Evolutionary conservation across 305 asterid genomes (phyloP).

Genomic region (Fraxinus velutina): DNA sequence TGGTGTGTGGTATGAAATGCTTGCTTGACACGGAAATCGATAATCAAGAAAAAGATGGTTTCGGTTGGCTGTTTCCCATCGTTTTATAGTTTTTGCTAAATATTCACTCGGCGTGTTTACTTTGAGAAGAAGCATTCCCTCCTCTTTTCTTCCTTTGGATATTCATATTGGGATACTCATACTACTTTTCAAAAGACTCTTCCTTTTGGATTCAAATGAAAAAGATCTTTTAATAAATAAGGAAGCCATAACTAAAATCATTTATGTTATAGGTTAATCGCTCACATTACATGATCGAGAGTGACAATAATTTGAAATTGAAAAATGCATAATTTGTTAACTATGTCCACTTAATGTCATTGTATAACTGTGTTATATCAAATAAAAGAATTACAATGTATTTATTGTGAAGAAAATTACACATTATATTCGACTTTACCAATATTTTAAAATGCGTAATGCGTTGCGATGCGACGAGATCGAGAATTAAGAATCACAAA

Average conservation of each 20-base stretch:
- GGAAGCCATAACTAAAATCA: no score
- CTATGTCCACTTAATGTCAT: neutral
- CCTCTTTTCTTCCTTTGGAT: neutral
- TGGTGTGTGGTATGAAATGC: conserved; percentile 46
- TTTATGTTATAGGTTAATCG: no score
- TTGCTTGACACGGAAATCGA: conserved; percentile 99
- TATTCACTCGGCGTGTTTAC: neutral
- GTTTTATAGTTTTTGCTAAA: neutral
- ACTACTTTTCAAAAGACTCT: no score
- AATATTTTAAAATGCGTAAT: no score
- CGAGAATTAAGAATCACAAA: no score
- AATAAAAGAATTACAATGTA: neutral
- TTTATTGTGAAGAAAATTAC: no score
- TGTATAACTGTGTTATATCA: neutral
- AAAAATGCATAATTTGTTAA: no score
- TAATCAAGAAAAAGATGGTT: conserved; percentile 19
- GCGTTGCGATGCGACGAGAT: no score
- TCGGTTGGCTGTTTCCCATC: neutral
- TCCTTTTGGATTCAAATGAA: neutral
- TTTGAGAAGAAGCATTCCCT: neutral
- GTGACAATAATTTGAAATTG: neutral
- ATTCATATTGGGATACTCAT: neutral
- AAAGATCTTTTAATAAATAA: no score
- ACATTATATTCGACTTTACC: no score
- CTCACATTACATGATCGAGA: no score